Percentiles rank a stretch among this genome's conserved stretches.
These are phyloP conservation scores for Lithospermum erythrorhizon DNA, from an alignment of 257 asterid species.

Conservation along the genomic window DNA sequence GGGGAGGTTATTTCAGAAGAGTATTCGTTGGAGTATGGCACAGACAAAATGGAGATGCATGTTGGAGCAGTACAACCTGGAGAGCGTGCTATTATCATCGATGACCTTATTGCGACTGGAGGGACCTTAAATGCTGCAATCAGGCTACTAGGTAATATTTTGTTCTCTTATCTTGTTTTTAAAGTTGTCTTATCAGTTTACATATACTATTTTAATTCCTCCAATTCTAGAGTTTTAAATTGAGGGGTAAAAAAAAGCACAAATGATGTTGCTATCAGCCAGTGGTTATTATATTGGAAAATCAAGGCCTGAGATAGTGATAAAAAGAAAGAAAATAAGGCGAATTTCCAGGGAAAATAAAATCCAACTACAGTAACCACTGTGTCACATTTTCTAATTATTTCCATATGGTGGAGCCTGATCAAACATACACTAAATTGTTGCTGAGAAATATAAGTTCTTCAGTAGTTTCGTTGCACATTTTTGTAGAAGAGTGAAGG, in stretches of 20 bases:
- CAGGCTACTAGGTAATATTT: constrained; percentile 61
- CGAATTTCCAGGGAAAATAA: no score
- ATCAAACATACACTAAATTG: no score
- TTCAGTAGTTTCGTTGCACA: no score
- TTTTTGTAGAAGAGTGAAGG: no score
- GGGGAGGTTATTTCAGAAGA: no score
- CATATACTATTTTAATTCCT: background rate
- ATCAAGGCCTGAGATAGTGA: background rate
- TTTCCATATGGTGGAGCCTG: no score
- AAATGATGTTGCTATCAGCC: background rate
- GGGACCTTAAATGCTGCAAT: constrained; percentile 89
- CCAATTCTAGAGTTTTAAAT: background rate
- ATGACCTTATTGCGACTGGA: constrained; percentile 95
- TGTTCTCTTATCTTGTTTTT: constrained; percentile 2
- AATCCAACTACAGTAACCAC: no score
- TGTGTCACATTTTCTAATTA: no score
- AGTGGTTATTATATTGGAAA: background rate
- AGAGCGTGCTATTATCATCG: constrained; percentile 72
- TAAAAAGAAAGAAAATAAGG: no score
- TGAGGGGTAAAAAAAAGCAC: no score
- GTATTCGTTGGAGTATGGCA: constrained; percentile 39
- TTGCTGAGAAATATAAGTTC: no score
- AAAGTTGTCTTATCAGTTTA: background rate
- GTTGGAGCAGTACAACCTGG: constrained; percentile 90
- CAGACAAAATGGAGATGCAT: constrained; percentile 90